phyloP scores from a whole-genome alignment of 1,284 basidiomycete species.

The Trichosporon asahii region DNA sequence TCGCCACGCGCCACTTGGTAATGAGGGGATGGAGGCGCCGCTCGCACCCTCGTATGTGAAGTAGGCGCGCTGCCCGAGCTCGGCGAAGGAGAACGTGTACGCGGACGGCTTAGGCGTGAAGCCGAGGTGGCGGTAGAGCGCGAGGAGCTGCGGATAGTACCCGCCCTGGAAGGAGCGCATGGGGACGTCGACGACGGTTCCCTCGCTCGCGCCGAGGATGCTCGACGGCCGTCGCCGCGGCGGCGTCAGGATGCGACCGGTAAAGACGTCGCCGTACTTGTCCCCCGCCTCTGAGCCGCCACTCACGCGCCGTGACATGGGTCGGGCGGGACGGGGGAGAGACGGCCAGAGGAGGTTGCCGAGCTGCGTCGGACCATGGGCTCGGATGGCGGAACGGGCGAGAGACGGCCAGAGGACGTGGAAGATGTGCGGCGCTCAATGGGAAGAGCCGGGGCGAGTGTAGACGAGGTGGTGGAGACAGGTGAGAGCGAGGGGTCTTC shows the following conservation, averaged over 20 bases:
- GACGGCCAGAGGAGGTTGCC: too few relatives aligned
- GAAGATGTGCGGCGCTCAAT: neutral
- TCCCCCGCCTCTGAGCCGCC: neutral
- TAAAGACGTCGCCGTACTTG: neutral
- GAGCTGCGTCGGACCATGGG: neutral
- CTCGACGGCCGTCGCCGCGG: neutral
- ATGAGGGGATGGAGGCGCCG: constrained; percentile 56
- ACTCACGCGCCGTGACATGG: neutral
- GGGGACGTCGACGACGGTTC: constrained; percentile 62
- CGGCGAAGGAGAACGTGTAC: constrained; percentile 69
- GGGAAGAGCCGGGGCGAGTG: neutral
- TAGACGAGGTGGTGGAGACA: neutral
- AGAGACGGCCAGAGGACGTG: neutral
- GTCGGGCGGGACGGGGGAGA: neutral
- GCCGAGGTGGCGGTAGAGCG: constrained; percentile 61
- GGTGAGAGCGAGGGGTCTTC: neutral
- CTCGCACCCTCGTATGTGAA: constrained; percentile 66
- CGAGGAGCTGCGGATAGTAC: constrained; percentile 66
- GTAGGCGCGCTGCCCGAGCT: constrained; percentile 50
- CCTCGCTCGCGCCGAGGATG: neutral
- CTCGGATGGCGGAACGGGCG: neutral
- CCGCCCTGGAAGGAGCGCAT: constrained; percentile 77
- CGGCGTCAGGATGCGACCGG: neutral
- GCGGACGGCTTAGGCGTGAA: constrained; percentile 51
- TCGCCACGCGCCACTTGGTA: constrained; percentile 32